These are phyloP conservation scores for Cardamine chenopodiifolia DNA, from an alignment of 345 rosid genomes.

Conservation along the genomic window DNA sequence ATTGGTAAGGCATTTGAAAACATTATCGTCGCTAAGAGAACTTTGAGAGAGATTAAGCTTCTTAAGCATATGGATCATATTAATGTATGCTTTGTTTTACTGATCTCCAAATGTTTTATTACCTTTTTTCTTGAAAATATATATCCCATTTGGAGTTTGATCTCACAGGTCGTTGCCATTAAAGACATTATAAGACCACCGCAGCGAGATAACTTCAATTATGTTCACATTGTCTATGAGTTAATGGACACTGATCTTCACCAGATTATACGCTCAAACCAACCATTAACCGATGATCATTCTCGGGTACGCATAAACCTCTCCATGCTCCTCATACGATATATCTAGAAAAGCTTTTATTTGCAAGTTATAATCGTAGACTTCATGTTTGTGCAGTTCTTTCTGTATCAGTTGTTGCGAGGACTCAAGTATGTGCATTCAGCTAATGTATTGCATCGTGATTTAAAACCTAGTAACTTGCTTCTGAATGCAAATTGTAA, in stretches of 20 bases:
- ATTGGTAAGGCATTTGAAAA: constrained; percentile 88
- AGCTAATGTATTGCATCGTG: constrained; percentile 90
- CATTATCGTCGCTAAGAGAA: constrained; percentile 39
- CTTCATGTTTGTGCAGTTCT: constrained; percentile 59
- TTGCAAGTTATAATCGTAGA: not conserved
- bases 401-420: constrained; percentile 81
- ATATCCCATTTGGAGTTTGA: no score
- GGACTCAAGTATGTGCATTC: constrained; percentile 94
- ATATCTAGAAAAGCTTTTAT: not conserved
- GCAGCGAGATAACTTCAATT: constrained; percentile 72
- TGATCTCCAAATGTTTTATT: no score
- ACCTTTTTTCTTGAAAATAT: no score
- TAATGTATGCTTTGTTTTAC: constrained; percentile 52
- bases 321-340: not conserved
- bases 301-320: constrained; percentile 61
- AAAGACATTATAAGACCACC: constrained; percentile 87
- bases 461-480: constrained; percentile 48
- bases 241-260: constrained; percentile 54
- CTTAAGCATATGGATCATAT: constrained; percentile 86
- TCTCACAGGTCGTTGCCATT: constrained; percentile 64
- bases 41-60: constrained; percentile 88
- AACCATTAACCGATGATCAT: constrained; percentile 76
- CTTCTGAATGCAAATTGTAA: constrained; percentile 84
- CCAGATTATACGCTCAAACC: constrained; percentile 78
- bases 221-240: constrained; percentile 82